Evolutionary conservation across 768 basidiomycete species (phyloP).

Genomic region (Suillus subluteus): DNA sequence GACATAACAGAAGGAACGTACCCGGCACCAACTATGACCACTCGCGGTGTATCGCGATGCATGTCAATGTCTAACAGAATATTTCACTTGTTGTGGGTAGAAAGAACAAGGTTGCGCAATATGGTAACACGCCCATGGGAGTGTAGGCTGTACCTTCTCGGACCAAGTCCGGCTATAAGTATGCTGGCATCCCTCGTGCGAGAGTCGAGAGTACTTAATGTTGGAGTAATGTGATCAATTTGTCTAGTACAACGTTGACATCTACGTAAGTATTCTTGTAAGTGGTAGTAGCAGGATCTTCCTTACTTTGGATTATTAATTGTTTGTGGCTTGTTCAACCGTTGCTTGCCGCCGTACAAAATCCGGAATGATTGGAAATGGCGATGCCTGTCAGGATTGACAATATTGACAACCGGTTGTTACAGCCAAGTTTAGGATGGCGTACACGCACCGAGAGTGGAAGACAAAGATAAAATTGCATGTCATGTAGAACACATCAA

Average conservation of each 20-base stretch:
- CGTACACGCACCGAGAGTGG: neutral
- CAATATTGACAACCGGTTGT: neutral
- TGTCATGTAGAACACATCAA: conserved; percentile 3
- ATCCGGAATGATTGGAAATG: neutral
- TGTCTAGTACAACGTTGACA: neutral
- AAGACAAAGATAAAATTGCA: neutral
- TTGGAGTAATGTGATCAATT: no score
- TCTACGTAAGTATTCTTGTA: neutral
- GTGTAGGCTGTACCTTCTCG: neutral
- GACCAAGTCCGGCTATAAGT: neutral
- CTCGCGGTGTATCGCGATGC: conserved; percentile 32
- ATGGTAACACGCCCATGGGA: neutral
- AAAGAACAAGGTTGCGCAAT: neutral
- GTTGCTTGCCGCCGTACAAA: neutral
- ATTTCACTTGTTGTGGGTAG: neutral
- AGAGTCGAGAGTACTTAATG: no score
- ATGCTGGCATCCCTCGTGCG: no score
- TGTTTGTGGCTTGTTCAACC: neutral
- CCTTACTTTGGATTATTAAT: neutral
- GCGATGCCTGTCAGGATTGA: neutral
- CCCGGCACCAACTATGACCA: conserved; percentile 58
- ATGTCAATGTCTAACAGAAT: neutral
- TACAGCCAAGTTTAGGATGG: neutral
- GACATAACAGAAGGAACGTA: conserved; percentile 22
- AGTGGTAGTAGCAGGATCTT: neutral